Base-by-base conservation (phyloP, 208 protist genomes). In the Trypanosoma congolense region DNA sequence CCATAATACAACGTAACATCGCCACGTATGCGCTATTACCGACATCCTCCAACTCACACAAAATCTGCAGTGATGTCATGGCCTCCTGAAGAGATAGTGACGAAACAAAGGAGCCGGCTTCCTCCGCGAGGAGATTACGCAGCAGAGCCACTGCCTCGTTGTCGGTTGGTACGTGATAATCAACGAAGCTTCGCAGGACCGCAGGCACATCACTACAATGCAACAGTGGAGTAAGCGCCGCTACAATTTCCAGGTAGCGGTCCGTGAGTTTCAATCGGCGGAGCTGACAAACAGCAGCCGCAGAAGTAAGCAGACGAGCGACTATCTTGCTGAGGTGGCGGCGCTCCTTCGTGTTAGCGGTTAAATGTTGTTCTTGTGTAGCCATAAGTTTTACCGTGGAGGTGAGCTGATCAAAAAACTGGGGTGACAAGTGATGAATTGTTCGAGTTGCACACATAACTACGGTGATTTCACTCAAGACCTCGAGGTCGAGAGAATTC, bases 361-460 rank as follows among this genome's bases (percentile, higher is more conserved):
- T 10, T 45, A 48, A 40, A 56, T 58, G 14, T 73, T 56, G n/a
- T 55, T 65, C n/a, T n/a, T 38, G 18, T 5, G 44, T 21, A 33
- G 41, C 57, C 26, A 49, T 52, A 22, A 36, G 22, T 14, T 26
- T 52, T 8, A 67, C 57, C 3, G 66, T 38, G 2, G 31, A 55
- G 41, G 80, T 54, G n/a, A 93, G 56, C 25, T 62, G 46, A 26
- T 63, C 40, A 42, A 73, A 64, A n/a, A 84, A 45, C 21, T 61
- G 47, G 0, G 26, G 29, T 9, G 85, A 83, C 18, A 93, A 51
- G 59, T 78, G 73, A 61, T 89, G 81, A 43, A 90, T 79, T 16
- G 79, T 87, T 14, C 72, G 62, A 12, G 61, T 61, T 12, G 72
- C 63, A 35, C 77, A 89, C 76, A 87, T 87, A 16, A 93, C 79